Evolutionary conservation across 371 early-diverging fungal species (phyloP).

Genomic region (Syncephalastrum monosporum): DNA sequence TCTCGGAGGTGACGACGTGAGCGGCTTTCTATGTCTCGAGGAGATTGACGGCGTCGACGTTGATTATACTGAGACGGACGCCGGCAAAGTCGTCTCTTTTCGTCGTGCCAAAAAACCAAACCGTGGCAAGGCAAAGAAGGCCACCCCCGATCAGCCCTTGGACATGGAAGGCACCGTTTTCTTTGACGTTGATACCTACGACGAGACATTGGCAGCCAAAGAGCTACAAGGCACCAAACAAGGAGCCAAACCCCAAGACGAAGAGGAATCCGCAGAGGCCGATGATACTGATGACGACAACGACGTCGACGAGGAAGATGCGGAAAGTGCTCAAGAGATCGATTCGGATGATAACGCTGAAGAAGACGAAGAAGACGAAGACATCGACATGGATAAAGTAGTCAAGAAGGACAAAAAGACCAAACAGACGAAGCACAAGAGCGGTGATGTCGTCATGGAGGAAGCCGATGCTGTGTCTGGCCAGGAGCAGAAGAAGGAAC

Average conservation of each 20-base stretch:
- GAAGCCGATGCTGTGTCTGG: conserved; percentile 15
- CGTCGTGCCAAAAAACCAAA: conserved; percentile 50
- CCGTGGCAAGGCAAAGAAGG: conserved; percentile 34
- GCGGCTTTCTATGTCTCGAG: conserved; percentile 84
- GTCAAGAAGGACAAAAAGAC: conserved; percentile 18
- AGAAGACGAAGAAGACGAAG: conserved; percentile 28
- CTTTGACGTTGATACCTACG: conserved; percentile 61
- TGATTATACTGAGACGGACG: conserved; percentile 60
- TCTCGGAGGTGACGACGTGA: conserved; percentile 54
- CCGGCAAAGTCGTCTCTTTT: conserved; percentile 52
- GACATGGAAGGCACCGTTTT: conserved; percentile 44
- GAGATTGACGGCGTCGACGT: conserved; percentile 86
- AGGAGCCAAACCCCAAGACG: conserved; percentile 9
- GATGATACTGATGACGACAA: not conserved
- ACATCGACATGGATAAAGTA: conserved; percentile 10
- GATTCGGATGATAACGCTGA: conserved; percentile 13
- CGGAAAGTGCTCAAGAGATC: conserved; percentile 6
- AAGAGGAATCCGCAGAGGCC: conserved; percentile 4
- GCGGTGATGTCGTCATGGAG: conserved; percentile 20
- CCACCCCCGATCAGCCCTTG: conserved; percentile 50
- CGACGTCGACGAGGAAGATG: conserved; percentile 8
- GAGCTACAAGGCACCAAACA: conserved; percentile 6
- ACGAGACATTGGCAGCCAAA: conserved; percentile 33
- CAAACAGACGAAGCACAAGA: conserved; percentile 28
- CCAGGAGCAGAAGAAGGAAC: conserved; percentile 19